Base-by-base conservation (phyloP, 2,329 filamentous ascomycete species). In the Scolecobasidium constrictum region DNA sequence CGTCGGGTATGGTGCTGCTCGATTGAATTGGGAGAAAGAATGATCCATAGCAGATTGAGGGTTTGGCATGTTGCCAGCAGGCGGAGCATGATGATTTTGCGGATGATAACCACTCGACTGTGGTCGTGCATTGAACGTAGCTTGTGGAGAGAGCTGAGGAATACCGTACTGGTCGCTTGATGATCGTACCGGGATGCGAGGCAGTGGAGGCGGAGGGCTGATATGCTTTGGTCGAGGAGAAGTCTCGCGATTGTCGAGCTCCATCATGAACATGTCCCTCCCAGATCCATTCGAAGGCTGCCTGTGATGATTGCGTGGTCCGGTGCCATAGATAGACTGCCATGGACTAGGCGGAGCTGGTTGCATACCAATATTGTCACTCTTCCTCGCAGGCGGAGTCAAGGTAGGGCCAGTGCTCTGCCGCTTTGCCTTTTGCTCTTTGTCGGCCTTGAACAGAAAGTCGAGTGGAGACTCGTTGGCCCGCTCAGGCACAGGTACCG, bases 401-500 rank as follows among this genome's bases (percentile, higher is more conserved):
- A 19, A 20, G 12, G 5, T 15, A 31, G 22, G 35, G n/a, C 54
- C 16, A 50, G 51, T 50, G 51, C 64, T 45, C 19, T 69, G 68
- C 36, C 71, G 72, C 46, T 72, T 70, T 42, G 79, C 78, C 56
- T 78, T 83, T 60, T 92, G 84, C 47, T 84, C 81, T 39, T 83
- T 77, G 52, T 94, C 84, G 23, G 86, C 87, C 47, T 82, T 81
- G 68, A 96, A 96, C 57, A 96, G 81, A 48, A 94, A 74, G 53
- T 96, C 88, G 4, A 96, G 69, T 1, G 88, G 87, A 9, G 87
- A 93, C 47, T 85, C 76, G 44, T 69, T 34, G 11, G 17, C 21
- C 9, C 23, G 39, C 15, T 35, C 21, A 11, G 20, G 20, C 37
- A 9, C 9, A 36, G 38, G 33, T 17, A 18, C 18, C 19, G 18